Conservation (phyloP, 2,329 filamentous ascomycete species). For the Colletotrichum tropicale region DNA sequence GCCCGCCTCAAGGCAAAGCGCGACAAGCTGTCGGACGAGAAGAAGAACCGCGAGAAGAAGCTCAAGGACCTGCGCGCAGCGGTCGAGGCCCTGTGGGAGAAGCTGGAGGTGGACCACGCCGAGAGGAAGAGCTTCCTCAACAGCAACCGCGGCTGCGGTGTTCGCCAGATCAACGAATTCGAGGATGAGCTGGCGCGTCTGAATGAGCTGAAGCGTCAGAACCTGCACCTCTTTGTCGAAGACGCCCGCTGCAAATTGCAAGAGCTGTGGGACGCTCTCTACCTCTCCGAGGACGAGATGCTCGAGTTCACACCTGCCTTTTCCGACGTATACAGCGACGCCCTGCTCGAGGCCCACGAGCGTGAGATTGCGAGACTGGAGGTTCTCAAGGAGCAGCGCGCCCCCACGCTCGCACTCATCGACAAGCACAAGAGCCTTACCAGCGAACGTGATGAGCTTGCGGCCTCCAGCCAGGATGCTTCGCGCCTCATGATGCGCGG, state of each 20-base stretch:
- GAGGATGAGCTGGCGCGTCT: conserved; percentile 87
- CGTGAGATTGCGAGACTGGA: conserved; percentile 86
- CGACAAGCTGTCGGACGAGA: conserved; percentile 87
- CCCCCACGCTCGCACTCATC: conserved; percentile 80
- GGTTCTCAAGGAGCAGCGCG: conserved; percentile 82
- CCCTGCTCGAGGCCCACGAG: conserved; percentile 92
- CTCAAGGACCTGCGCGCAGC: conserved; percentile 76
- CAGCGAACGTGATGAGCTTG: conserved; percentile 84
- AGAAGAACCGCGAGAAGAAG: conserved; percentile 78
- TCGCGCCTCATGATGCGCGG: conserved; percentile 91
- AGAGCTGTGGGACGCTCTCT: conserved; percentile 92
- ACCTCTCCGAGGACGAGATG: conserved; percentile 98
- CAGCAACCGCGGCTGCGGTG: conserved; percentile 85
- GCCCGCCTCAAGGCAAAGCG: conserved; percentile 72
- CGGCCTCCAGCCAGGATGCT: conserved; percentile 91
- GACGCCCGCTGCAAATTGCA: conserved; percentile 90
- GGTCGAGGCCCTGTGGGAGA: conserved; percentile 90
- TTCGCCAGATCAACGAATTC: conserved; percentile 93
- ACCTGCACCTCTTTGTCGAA: conserved; percentile 94
- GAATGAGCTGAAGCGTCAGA: conserved; percentile 93
- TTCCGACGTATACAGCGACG: conserved; percentile 96
- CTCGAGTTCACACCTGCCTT: conserved; percentile 97
- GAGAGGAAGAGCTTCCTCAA: conserved; percentile 88
- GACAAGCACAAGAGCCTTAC: conserved; percentile 84
- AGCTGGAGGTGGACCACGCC: conserved; percentile 79